These are phyloP conservation scores for Amanita fuliginea DNA, from an alignment of 768 basidiomycete species.

Conservation along the genomic window DNA sequence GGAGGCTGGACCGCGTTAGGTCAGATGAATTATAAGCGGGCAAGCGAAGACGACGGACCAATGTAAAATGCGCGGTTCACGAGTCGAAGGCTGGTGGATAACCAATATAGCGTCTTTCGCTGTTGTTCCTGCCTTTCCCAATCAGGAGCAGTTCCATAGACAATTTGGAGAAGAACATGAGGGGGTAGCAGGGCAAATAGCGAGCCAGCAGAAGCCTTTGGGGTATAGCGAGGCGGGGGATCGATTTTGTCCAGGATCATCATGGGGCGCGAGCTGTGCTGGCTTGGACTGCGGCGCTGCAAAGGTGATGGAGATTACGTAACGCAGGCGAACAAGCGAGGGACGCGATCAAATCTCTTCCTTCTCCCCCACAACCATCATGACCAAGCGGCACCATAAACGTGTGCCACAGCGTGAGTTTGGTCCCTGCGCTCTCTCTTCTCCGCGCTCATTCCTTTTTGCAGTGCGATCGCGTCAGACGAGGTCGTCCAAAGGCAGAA, in stretches of 20 bases:
- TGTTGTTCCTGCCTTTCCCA: conserved; percentile 32
- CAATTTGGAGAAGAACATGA: conserved; percentile 58
- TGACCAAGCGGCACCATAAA: conserved; percentile 6
- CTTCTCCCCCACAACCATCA: conserved; percentile 7
- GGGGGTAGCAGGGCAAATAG: conserved; percentile 34
- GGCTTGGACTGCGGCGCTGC: neutral
- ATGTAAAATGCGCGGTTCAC: conserved; percentile 60
- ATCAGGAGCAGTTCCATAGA: conserved; percentile 24
- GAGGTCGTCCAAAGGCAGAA: conserved; percentile 27
- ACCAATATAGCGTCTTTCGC: conserved; percentile 63
- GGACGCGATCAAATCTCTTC: conserved; percentile 3
- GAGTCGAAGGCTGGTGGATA: conserved; percentile 47
- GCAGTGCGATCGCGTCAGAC: conserved; percentile 28
- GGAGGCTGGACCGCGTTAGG: conserved; percentile 33
- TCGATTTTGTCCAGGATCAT: conserved; percentile 7
- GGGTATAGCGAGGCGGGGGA: conserved; percentile 8
- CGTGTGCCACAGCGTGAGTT: conserved; percentile 5
- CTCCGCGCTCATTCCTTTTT: neutral
- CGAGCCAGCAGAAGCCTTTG: neutral
- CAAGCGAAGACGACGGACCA: conserved; percentile 25
- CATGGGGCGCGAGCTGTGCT: neutral
- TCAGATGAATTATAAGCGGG: neutral
- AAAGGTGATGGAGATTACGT: neutral
- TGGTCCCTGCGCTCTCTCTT: neutral
- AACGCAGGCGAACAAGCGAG: neutral